Evolutionary conservation across 768 basidiomycete genomes (phyloP).

Genomic region (Daedaleopsis sinensis): DNA sequence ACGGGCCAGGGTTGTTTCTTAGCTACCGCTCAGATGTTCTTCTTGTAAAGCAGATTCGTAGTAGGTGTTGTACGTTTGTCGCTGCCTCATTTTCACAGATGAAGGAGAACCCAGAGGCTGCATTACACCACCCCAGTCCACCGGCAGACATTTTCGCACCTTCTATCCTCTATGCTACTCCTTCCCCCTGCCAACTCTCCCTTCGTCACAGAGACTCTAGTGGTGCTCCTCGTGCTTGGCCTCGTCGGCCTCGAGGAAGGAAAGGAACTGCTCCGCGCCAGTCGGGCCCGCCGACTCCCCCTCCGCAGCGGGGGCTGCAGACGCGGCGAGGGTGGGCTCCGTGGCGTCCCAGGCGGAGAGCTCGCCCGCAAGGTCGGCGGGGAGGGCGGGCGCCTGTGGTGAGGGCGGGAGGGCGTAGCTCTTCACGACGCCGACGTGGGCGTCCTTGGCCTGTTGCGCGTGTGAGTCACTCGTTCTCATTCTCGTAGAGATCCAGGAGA

Average conservation of each 20-base stretch:
- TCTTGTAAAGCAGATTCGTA: no score
- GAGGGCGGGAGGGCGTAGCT: conserved; percentile 71
- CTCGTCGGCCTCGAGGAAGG: conserved; percentile 80
- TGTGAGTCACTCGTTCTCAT: neutral
- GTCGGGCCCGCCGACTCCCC: conserved; percentile 33
- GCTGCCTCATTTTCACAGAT: neutral
- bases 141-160: conserved; percentile 20
- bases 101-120: conserved; percentile 12
- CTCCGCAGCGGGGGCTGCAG: conserved; percentile 35
- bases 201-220: conserved; percentile 18
- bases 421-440: conserved; percentile 88
- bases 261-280: conserved; percentile 73
- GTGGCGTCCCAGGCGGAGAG: conserved; percentile 82
- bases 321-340: conserved; percentile 59
- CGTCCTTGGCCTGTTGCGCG: conserved; percentile 75
- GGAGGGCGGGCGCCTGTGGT: conserved; percentile 77
- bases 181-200: neutral
- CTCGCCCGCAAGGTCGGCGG: conserved; percentile 85
- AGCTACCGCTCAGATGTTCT: no score
- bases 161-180: conserved; percentile 1
- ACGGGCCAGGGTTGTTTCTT: no score
- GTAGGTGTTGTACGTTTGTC: no score
- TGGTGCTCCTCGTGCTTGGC: conserved; percentile 65
- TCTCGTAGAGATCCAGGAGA: no score
- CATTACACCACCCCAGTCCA: conserved; percentile 13